Evolutionary conservation across 2,329 filamentous ascomycete genomes (phyloP).

Genomic region (Claviceps quebecensis): DNA sequence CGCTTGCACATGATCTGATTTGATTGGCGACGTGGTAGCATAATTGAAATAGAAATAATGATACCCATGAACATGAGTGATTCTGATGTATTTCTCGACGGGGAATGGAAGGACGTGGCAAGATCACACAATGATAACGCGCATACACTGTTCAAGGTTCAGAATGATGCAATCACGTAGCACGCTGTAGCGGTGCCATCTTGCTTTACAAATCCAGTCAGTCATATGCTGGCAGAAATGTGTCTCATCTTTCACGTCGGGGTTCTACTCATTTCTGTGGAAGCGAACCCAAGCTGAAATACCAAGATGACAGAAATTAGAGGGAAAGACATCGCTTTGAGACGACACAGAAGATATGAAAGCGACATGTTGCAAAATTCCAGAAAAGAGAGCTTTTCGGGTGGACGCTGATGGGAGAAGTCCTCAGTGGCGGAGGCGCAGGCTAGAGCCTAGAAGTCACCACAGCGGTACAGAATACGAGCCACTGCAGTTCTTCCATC

Average conservation of each 20-base stretch:
- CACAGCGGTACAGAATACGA: too few species aligned
- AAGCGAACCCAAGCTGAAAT: neutral
- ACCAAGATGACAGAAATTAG: neutral
- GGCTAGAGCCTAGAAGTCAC: too few species aligned
- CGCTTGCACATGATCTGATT: neutral
- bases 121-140: neutral
- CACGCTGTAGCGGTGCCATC: neutral
- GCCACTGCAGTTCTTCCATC: too few species aligned
- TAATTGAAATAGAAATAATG: neutral
- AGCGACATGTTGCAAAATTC: neutral
- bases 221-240: neutral
- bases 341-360: neutral
- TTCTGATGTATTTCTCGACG: neutral
- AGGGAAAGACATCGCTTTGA: neutral
- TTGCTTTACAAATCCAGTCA: neutral
- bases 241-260: too few species aligned
- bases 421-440: too few species aligned
- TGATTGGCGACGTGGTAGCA: neutral
- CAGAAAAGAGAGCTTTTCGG: neutral
- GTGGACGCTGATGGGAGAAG: too few species aligned
- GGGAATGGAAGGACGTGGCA: neutral
- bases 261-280: too few species aligned
- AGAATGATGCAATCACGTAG: neutral
- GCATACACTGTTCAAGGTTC: neutral
- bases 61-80: conserved; percentile 3